Percentiles rank a stretch among this genome's conserved stretches.
Evolutionary conservation across 208 protist genomes (phyloP).

Genomic region (Porcisia hertigi): DNA sequence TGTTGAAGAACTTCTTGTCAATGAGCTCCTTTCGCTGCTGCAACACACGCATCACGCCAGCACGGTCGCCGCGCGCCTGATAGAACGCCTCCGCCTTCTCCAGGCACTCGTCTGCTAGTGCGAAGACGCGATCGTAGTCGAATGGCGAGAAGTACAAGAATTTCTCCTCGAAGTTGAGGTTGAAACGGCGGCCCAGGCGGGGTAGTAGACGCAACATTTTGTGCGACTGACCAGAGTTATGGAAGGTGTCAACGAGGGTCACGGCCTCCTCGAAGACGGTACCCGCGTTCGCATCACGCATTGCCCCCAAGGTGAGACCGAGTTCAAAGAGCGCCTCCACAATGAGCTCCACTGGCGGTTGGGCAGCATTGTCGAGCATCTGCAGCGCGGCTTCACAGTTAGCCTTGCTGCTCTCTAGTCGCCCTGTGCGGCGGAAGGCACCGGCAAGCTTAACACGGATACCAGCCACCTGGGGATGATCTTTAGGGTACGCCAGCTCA

Average conservation of each 20-base stretch:
- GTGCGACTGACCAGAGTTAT: constrained; percentile 85
- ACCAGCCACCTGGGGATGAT: constrained; percentile 69
- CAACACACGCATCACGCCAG: constrained; percentile 74
- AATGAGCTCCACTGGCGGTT: constrained; percentile 77
- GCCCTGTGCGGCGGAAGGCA: constrained; percentile 81
- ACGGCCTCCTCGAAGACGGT: constrained; percentile 78
- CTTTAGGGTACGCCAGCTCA: constrained; percentile 68
- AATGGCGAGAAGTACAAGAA: constrained; percentile 91
- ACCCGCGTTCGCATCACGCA: constrained; percentile 45
- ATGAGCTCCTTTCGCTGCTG: constrained; percentile 81
- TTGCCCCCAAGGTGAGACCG: constrained; percentile 67
- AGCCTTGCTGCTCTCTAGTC: constrained; percentile 61
- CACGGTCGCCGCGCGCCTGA: constrained; percentile 34
- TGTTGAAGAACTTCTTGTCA: constrained; percentile 91
- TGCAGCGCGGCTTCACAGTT: constrained; percentile 60
- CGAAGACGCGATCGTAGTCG: constrained; percentile 88
- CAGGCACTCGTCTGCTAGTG: constrained; percentile 84
- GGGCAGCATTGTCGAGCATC: constrained; percentile 58
- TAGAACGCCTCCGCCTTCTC: constrained; percentile 71
- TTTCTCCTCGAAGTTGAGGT: constrained; percentile 88
- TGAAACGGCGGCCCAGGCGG: constrained; percentile 78
- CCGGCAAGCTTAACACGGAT: constrained; percentile 78
- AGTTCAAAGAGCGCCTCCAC: constrained; percentile 84
- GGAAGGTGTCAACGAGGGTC: constrained; percentile 64
- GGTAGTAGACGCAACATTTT: constrained; percentile 85